Percentiles rank a stretch among this genome's conserved stretches.
These are phyloP conservation scores for Moesziomyces parantarcticus DNA, from an alignment of 1,284 basidiomycete species.

Conservation along the genomic window DNA sequence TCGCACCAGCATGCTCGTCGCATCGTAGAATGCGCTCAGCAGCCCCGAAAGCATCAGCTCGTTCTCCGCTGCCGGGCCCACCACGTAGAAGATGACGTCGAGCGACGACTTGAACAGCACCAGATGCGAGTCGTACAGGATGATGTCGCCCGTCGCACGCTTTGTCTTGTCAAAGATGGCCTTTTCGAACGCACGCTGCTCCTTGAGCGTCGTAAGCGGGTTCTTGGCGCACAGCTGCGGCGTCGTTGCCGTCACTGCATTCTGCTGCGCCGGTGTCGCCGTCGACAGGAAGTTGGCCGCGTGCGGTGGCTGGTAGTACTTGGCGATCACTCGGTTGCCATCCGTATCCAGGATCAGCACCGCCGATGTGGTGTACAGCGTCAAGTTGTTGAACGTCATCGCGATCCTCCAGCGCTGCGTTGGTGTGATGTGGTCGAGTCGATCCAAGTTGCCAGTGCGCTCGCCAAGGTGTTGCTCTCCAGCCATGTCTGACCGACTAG, in stretches of 20 bases:
- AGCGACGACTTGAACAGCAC: conserved; percentile 92
- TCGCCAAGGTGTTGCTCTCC: conserved; percentile 18
- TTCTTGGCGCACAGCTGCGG: conserved; percentile 69
- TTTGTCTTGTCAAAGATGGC: conserved; percentile 85
- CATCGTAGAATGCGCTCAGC: conserved; percentile 85
- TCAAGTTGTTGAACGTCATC: conserved; percentile 62
- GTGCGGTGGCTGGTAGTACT: conserved; percentile 87
- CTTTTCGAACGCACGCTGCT: conserved; percentile 95
- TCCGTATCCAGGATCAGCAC: conserved; percentile 94
- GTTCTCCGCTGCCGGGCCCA: conserved; percentile 88
- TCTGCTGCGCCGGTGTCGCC: conserved; percentile 52
- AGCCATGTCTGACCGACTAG: too few species aligned
- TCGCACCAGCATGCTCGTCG: conserved; percentile 83
- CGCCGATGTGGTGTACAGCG: conserved; percentile 63
- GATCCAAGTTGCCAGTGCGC: background rate
- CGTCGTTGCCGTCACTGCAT: conserved; percentile 36
- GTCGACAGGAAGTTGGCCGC: conserved; percentile 65
- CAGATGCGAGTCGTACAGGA: conserved; percentile 90
- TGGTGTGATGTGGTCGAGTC: background rate
- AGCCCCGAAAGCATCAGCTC: conserved; percentile 93
- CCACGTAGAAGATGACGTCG: conserved; percentile 94
- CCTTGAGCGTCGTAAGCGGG: conserved; percentile 80
- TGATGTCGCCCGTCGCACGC: conserved; percentile 76
- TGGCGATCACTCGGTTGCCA: conserved; percentile 91
- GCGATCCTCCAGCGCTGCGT: background rate